Conservation (phyloP, 345 rosid species). For the Eucalyptus leucophloia region DNA sequence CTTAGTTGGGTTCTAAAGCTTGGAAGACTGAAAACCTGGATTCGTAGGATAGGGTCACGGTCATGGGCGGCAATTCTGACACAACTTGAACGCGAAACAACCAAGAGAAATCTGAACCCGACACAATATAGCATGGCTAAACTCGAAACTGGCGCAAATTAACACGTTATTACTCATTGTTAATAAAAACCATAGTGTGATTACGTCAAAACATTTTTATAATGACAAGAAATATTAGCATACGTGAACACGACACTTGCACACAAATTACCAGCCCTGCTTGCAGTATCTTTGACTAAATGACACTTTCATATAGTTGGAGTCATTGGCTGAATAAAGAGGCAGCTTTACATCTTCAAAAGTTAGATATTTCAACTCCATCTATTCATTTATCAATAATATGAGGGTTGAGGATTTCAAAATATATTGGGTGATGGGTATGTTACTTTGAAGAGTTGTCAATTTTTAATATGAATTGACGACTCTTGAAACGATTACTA, state of each 20-base stretch:
- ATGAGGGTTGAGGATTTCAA: not conserved
- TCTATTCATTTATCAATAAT: not conserved
- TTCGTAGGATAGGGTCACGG: not conserved
- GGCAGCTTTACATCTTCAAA: not conserved
- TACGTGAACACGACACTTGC: not conserved
- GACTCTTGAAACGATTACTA: not conserved
- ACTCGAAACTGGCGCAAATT: not conserved
- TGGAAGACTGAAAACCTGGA: not conserved
- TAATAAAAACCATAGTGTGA: not conserved
- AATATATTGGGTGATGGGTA: not conserved
- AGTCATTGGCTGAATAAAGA: not conserved
- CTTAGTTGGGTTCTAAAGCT: not conserved
- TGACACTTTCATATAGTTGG: not conserved
- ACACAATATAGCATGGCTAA: not conserved
- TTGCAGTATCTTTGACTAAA: not conserved
- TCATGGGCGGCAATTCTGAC: not conserved
- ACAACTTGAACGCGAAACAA: not conserved
- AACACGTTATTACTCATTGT: not conserved
- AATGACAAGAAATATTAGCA: not conserved
- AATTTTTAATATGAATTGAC: not conserved
- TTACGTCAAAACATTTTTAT: not conserved
- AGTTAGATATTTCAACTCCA: not conserved
- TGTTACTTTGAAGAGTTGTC: not conserved
- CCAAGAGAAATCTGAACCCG: not conserved
- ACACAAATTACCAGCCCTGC: not conserved